A percentile compares a stretch with the other conserved stretches of the same genome.
These are phyloP conservation scores for Kappamyces sp. DNA, from an alignment of 192 early-diverging fungal species.

Conservation along the genomic window DNA sequence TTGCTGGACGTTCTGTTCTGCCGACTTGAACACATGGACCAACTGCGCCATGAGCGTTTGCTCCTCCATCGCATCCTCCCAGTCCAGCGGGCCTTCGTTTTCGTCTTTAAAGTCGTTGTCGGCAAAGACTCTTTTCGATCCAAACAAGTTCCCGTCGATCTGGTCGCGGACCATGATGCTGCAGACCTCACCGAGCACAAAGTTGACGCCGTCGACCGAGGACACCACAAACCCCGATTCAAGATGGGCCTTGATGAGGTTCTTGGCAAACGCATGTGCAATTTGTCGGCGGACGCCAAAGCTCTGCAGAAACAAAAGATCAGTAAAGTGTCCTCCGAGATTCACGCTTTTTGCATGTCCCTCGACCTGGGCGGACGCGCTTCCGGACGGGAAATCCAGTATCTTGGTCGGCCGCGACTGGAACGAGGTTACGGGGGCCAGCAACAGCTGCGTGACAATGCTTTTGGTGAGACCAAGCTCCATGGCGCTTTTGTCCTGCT, in stretches of 20 bases:
- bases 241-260: slow-evolving; percentile 13
- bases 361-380: slow-evolving; percentile 16
- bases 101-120: slow-evolving; percentile 19
- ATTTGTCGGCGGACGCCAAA: slow-evolving; percentile 78
- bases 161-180: slow-evolving; percentile 78
- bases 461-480: slow-evolving; percentile 68
- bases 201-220: slow-evolving; percentile 69
- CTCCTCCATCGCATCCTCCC: slow-evolving; percentile 88
- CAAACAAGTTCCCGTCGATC: slow-evolving; percentile 62
- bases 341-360: slow-evolving; percentile 47
- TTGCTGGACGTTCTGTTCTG: slow-evolving; percentile 58
- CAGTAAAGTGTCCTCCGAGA: slow-evolving; percentile 72
- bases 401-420: slow-evolving; percentile 37
- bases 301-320: slow-evolving; percentile 78
- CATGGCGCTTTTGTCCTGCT: slow-evolving; percentile 29
- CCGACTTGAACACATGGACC: slow-evolving; percentile 39
- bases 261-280: slow-evolving; percentile 68
- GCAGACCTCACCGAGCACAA: slow-evolving; percentile 70
- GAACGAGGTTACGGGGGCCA: slow-evolving; percentile 77
- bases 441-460: slow-evolving; percentile 72
- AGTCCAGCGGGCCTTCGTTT: slow-evolving; percentile 56
- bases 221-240: slow-evolving; percentile 42
- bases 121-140: slow-evolving; percentile 18
- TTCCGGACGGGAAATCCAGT: slow-evolving; percentile 52
- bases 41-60: slow-evolving; percentile 77